These are phyloP conservation scores for Cystofilobasidium macerans DNA, from an alignment of 768 basidiomycete species.

Conservation along the genomic window DNA sequence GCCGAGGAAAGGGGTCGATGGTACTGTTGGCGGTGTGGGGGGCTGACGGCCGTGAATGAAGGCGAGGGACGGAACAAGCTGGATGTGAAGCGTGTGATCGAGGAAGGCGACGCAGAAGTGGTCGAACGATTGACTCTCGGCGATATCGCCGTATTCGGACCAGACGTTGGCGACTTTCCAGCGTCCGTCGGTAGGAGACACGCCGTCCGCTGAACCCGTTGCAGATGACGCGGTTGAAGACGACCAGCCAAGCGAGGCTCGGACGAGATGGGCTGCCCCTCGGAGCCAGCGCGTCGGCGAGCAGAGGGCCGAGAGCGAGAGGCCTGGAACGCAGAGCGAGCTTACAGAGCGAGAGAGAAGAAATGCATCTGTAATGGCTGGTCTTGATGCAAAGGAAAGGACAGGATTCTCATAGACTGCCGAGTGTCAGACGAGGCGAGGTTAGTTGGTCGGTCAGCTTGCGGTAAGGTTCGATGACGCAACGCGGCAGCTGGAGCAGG, in stretches of 20 bases:
- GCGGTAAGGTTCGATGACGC: no score
- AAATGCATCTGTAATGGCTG: constrained; percentile 21
- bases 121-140: constrained; percentile 19
- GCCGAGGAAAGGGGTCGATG: background rate
- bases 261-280: background rate
- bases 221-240: background rate
- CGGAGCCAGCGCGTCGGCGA: background rate
- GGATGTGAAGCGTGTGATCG: constrained; percentile 20
- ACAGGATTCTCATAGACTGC: constrained; percentile 24
- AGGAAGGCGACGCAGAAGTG: constrained; percentile 20
- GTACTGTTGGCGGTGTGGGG: no score
- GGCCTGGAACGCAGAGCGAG: constrained; percentile 6
- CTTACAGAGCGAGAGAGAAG: constrained; percentile 13
- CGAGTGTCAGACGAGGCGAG: background rate
- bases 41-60: background rate
- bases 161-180: background rate
- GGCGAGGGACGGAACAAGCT: constrained; percentile 9
- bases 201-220: background rate
- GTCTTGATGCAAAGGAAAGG: constrained; percentile 8
- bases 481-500: background rate
- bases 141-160: constrained; percentile 13
- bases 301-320: background rate
- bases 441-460: no score
- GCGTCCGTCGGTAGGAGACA: background rate
- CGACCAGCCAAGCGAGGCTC: background rate